phyloP scores from a whole-genome alignment of 345 rosid species.

The Lumnitzera littorea region DNA sequence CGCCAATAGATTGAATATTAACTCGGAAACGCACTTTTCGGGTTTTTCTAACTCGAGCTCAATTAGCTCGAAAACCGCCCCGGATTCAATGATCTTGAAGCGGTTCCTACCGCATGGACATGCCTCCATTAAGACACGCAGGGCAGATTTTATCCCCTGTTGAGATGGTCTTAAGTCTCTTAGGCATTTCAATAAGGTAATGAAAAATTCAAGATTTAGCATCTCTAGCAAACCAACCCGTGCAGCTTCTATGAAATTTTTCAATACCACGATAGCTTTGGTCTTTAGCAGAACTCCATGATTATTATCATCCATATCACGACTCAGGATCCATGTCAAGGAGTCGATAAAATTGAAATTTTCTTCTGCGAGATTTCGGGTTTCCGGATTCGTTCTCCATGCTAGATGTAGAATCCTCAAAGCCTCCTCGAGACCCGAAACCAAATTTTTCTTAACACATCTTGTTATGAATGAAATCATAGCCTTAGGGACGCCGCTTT shows the following conservation, averaged over 20 bases:
- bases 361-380: slow-evolving; percentile 18
- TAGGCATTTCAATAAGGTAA: slow-evolving; percentile 13
- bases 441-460: slow-evolving; percentile 12
- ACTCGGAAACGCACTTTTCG: slow-evolving; percentile 35
- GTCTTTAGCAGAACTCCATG: slow-evolving; percentile 13
- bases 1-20: slow-evolving; percentile 32
- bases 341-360: slow-evolving; percentile 25
- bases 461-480: slow-evolving; percentile 17
- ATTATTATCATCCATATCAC: neutral
- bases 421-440: slow-evolving; percentile 25
- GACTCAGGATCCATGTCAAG: slow-evolving; percentile 26
- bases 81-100: slow-evolving; percentile 27
- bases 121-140: slow-evolving; percentile 21
- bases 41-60: slow-evolving; percentile 46
- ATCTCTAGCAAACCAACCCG: slow-evolving; percentile 16
- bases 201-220: slow-evolving; percentile 24
- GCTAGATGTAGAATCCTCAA: slow-evolving; percentile 22
- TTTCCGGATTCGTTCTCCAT: slow-evolving; percentile 25
- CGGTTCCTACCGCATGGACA: slow-evolving; percentile 38
- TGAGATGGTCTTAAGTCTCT: slow-evolving; percentile 13
- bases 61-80: slow-evolving; percentile 33
- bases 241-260: slow-evolving; percentile 10
- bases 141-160: slow-evolving; percentile 28
- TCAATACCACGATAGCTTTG: slow-evolving; percentile 20
- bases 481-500: slow-evolving; percentile 21